Percentiles rank a stretch among this genome's conserved stretches.
phyloP scores from a whole-genome alignment of 116 monocot genomes.

The Iris pallida region DNA sequence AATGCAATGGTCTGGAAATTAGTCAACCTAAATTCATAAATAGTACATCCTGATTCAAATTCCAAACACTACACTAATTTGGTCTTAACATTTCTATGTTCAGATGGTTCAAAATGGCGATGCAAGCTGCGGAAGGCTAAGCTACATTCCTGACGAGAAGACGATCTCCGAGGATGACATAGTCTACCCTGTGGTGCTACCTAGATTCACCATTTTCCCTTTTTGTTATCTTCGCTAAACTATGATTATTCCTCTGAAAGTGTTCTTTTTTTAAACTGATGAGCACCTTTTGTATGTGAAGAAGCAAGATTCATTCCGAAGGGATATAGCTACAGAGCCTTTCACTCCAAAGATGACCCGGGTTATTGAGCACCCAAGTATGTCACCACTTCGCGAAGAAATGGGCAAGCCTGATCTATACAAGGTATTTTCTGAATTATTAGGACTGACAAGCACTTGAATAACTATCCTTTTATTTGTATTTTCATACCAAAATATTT shows the following conservation, averaged over 20 bases:
- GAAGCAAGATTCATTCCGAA: conserved; percentile 51
- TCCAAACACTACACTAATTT: neutral
- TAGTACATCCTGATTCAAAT: too few species aligned
- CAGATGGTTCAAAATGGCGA: conserved; percentile 80
- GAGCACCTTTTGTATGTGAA: conserved; percentile 14
- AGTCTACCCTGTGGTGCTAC: conserved; percentile 45
- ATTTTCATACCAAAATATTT: neutral
- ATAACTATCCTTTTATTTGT: too few species aligned
- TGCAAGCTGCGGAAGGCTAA: conserved; percentile 31
- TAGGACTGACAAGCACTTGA: too few species aligned
- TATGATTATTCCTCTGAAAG: neutral
- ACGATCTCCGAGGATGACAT: conserved; percentile 80
- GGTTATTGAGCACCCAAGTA: conserved; percentile 38
- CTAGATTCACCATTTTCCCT: neutral
- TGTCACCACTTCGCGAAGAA: conserved; percentile 83
- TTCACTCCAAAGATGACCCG: conserved; percentile 30
- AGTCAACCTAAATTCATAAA: too few species aligned
- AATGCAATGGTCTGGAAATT: too few species aligned
- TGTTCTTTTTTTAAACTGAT: too few species aligned
- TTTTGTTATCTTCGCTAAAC: neutral
- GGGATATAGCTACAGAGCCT: conserved; percentile 10
- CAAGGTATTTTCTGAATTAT: neutral
- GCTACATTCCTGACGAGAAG: conserved; percentile 54
- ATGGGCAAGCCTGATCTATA: neutral
- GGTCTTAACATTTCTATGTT: neutral